Conservation (phyloP, 345 rosid species). For the Eucalyptus dawsonii region DNA sequence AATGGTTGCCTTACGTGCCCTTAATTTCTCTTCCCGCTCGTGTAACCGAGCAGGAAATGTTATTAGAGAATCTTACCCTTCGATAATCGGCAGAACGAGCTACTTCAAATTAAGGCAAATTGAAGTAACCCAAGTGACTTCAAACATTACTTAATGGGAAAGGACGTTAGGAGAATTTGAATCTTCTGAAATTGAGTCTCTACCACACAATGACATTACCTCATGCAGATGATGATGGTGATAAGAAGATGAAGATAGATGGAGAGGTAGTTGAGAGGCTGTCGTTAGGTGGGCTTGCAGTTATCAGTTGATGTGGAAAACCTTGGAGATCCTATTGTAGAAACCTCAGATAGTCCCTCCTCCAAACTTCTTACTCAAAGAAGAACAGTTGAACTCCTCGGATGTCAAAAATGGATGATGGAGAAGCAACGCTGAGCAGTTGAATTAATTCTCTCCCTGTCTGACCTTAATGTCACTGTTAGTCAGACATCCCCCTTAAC, state of each 20-base stretch:
- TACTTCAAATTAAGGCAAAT: slow-evolving; percentile 64
- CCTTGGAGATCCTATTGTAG: slow-evolving; percentile 11
- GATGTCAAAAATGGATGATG: slow-evolving; percentile 1
- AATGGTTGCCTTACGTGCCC: too few relatives aligned
- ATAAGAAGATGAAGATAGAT: slow-evolving; percentile 96
- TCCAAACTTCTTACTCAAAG: neutral
- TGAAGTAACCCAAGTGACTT: slow-evolving; percentile 26
- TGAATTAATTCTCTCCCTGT: slow-evolving; percentile 9
- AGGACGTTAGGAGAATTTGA: slow-evolving; percentile 88
- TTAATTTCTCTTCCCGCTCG: neutral
- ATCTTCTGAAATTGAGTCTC: slow-evolving; percentile 62
- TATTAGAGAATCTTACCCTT: neutral
- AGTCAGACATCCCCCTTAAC: slow-evolving; percentile 37
- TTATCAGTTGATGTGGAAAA: slow-evolving; percentile 22
- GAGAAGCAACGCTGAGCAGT: slow-evolving; percentile 14
- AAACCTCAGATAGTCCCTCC: neutral
- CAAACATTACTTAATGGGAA: slow-evolving; percentile 39
- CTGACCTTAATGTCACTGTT: slow-evolving; percentile 6
- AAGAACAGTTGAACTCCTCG: neutral
- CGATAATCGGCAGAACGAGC: slow-evolving; percentile 57
- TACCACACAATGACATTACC: slow-evolving; percentile 54
- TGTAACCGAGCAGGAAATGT: neutral
- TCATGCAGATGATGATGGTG: slow-evolving; percentile 81
- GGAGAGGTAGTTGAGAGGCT: slow-evolving; percentile 85
- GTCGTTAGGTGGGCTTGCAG: slow-evolving; percentile 37